Conservation (phyloP, 495 filamentous ascomycete species). For the Trypethelium eluteriae region DNA sequence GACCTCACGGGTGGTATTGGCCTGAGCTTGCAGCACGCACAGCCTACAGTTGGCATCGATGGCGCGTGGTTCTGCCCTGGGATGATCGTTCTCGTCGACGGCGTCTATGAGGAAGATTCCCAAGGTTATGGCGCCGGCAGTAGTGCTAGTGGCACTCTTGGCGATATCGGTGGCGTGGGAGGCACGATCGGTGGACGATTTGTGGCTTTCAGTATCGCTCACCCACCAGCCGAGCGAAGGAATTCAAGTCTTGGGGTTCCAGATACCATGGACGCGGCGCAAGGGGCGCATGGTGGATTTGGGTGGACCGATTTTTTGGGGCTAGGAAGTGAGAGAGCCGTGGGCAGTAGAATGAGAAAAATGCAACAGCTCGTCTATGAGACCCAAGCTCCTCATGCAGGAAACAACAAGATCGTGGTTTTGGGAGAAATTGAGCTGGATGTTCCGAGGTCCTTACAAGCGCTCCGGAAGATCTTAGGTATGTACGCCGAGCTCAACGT, state of each 20-base stretch:
- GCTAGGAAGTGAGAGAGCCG: constrained; percentile 79
- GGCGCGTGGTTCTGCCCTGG: constrained; percentile 87
- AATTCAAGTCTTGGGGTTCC: constrained; percentile 66
- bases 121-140: constrained; percentile 47
- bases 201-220: constrained; percentile 78
- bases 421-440: constrained; percentile 81
- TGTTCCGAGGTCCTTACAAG: constrained; percentile 64
- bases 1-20: constrained; percentile 82
- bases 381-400: constrained; percentile 32
- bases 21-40: constrained; percentile 73
- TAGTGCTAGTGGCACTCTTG: constrained; percentile 44
- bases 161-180: constrained; percentile 70
- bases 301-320: constrained; percentile 97
- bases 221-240: constrained; percentile 81
- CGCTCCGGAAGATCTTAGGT: constrained; percentile 64
- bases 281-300: constrained; percentile 61
- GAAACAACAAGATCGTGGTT: constrained; percentile 53
- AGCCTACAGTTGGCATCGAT: constrained; percentile 65
- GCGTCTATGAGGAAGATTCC: constrained; percentile 87
- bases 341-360: constrained; percentile 71
- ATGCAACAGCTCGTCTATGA: constrained; percentile 41
- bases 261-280: constrained; percentile 38
- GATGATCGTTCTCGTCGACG: constrained; percentile 91
- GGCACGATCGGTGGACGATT: constrained; percentile 85
- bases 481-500: constrained; percentile 56